Evolutionary conservation across 495 filamentous ascomycete genomes (phyloP).

Genomic region (Cladorrhinum samala): DNA sequence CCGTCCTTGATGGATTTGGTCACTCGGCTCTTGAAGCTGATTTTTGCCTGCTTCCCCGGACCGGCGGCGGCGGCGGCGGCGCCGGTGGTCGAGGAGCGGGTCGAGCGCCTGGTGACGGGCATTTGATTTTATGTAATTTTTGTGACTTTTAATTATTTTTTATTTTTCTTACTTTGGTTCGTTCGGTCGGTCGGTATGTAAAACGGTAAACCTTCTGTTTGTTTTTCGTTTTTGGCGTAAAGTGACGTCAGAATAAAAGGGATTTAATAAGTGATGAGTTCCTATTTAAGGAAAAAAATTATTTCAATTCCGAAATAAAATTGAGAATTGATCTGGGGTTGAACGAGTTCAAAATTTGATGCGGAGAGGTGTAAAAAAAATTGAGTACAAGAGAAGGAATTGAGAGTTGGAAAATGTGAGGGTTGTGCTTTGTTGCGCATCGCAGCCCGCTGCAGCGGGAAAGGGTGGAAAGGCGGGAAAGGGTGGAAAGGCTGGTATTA

Average conservation of each 20-base stretch:
- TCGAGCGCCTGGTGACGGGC: slow-evolving; percentile 61
- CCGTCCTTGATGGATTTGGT: slow-evolving; percentile 62
- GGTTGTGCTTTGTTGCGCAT: too few species aligned
- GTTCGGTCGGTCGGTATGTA: too few species aligned
- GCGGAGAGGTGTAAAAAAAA: not conserved
- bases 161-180: too few species aligned
- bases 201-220: too few species aligned
- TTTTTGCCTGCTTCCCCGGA: slow-evolving; percentile 54
- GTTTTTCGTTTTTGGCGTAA: too few species aligned
- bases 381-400: too few species aligned
- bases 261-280: too few species aligned
- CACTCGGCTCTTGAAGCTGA: slow-evolving; percentile 70
- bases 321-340: not conserved
- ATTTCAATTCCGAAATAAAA: too few species aligned
- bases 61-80: slow-evolving; percentile 27
- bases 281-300: too few species aligned
- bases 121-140: slow-evolving; percentile 37
- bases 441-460: not conserved
- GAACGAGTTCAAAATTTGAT: not conserved
- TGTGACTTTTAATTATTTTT: not conserved
- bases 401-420: not conserved
- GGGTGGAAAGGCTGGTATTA: not conserved
- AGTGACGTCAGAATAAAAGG: too few species aligned
- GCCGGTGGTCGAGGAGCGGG: slow-evolving; percentile 37
- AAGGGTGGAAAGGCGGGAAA: not conserved